Percentiles rank a stretch among this genome's conserved stretches.
phyloP scores from a whole-genome alignment of 2,329 filamentous ascomycete genomes.

The Dothidotthia symphoricarpi region DNA sequence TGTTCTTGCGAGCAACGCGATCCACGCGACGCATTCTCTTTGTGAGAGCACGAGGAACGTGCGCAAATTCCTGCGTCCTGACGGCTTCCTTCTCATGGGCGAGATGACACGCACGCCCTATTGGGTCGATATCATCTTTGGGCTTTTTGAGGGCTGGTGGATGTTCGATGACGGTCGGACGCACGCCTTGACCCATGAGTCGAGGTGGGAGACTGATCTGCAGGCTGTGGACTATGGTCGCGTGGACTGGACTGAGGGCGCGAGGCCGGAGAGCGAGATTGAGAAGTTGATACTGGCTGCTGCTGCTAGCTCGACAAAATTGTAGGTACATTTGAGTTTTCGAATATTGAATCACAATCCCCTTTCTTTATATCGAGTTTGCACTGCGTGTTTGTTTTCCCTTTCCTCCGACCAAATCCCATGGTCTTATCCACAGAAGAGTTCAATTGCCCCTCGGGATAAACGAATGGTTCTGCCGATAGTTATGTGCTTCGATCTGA shows the following conservation, averaged over 20 bases:
- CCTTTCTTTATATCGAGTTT: too few relatives aligned
- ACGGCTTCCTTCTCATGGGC: constrained; percentile 12
- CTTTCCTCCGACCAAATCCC: too few relatives aligned
- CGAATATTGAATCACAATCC: too few relatives aligned
- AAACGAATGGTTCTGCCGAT: too few relatives aligned
- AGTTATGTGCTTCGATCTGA: too few relatives aligned
- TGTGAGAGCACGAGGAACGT: constrained; percentile 7
- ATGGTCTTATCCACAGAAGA: too few relatives aligned
- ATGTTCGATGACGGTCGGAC: constrained; percentile 10
- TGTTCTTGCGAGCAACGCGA: constrained; percentile 15
- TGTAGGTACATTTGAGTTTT: too few relatives aligned
- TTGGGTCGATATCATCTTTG: constrained; percentile 22
- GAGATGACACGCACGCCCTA: constrained; percentile 14
- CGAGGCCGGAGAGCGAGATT: constrained; percentile 1
- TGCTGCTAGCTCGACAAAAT: constrained; percentile 3
- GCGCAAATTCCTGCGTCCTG: constrained; percentile 6
- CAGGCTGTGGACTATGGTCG: constrained; percentile 8
- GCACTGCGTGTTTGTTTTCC: too few relatives aligned
- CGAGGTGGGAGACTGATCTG: constrained; percentile 10
- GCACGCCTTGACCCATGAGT: constrained; percentile 6
- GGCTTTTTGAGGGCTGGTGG: constrained; percentile 27
- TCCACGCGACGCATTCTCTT: constrained; percentile 19
- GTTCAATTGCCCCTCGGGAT: too few relatives aligned
- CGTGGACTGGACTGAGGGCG: constrained; percentile 18
- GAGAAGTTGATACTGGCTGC: too few relatives aligned